Base-by-base conservation (phyloP, 805 yeast genomes). In the Saturnispora dispora region DNA sequence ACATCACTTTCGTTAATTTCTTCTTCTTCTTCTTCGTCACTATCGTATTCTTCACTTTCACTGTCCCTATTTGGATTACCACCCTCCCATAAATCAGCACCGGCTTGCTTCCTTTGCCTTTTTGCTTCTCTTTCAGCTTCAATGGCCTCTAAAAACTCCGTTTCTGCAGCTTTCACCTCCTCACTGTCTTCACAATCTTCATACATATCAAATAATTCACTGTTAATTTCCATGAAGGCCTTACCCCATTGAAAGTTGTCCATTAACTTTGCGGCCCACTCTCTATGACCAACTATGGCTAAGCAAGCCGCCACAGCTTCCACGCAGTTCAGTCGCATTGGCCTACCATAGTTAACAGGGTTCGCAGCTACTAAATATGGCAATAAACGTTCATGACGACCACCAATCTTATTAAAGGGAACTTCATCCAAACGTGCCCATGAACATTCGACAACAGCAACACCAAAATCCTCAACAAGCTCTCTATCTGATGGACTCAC, bases 381-480 rank as follows among this genome's bases (percentile, higher is more conserved):
- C 52, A 93, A 65, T 30, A 93, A 71, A 46, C 99, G 73, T 63
- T 91, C 96, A 60, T 88, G 75, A 54, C 79, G 81, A 4, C 98
- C 98, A 4, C 98, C 98, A 53, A 93, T 89, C 62, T 86, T 88
- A 54, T 76, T 71, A 67, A 93, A 93, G 4, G 99, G 99, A n/a
- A 93, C 81, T 65, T 93, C 99, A 51, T 89, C 96, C n/a, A 93
- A 66, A 51, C 98, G 73, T 0, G 99, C 99, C 99, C 99, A 93
- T 2, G 96, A 88, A 68, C 98, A 91, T 65, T 93, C 99, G 2
- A 93, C 98, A 8, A 93, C 99, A 0, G 99, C 96, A n/a, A 89
- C 93, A 36, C 99, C 99, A 40, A 72, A 63, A 28, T 73, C 73
- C 59, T 85, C 95, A 0, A 89, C 96, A 11, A 88, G 74, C 45